phyloP scores from a whole-genome alignment of 106 monocot species.

The Allium sativum region DNA sequence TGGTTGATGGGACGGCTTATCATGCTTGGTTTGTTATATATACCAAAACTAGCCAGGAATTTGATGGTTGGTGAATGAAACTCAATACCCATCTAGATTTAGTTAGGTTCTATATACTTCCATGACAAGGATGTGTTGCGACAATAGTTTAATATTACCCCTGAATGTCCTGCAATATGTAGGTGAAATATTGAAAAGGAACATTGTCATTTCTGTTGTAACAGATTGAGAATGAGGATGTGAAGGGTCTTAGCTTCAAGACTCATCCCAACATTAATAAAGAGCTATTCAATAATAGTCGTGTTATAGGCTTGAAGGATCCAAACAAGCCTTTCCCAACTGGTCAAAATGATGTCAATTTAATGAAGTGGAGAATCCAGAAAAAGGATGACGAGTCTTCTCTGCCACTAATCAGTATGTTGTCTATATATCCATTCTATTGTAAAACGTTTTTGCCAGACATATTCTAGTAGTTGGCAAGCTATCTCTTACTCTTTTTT shows the following conservation, averaged over 20 bases:
- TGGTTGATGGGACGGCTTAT: too few species aligned
- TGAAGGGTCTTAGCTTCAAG: constrained; percentile 77
- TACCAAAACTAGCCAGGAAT: too few species aligned
- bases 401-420: constrained; percentile 77
- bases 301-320: constrained; percentile 80
- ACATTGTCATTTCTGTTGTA: neutral
- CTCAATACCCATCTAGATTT: too few species aligned
- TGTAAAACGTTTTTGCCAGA: neutral
- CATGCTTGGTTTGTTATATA: too few species aligned
- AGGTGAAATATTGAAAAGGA: neutral
- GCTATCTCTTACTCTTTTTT: too few species aligned
- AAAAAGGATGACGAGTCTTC: constrained; percentile 64
- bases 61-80: too few species aligned
- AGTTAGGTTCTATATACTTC: too few species aligned
- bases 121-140: neutral
- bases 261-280: constrained; percentile 99
- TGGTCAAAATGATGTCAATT: constrained; percentile 84
- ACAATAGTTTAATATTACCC: neutral
- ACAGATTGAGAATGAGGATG: constrained; percentile 79
- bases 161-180: neutral
- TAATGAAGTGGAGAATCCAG: constrained; percentile 99
- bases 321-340: constrained; percentile 87
- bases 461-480: too few species aligned
- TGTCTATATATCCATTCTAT: constrained; percentile 5
- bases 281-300: constrained; percentile 77